Evolutionary conservation across 2,329 filamentous ascomycete genomes (phyloP), one percentile per base, ranked within the genome.

Genomic region (Amauroascus niger): DNA sequence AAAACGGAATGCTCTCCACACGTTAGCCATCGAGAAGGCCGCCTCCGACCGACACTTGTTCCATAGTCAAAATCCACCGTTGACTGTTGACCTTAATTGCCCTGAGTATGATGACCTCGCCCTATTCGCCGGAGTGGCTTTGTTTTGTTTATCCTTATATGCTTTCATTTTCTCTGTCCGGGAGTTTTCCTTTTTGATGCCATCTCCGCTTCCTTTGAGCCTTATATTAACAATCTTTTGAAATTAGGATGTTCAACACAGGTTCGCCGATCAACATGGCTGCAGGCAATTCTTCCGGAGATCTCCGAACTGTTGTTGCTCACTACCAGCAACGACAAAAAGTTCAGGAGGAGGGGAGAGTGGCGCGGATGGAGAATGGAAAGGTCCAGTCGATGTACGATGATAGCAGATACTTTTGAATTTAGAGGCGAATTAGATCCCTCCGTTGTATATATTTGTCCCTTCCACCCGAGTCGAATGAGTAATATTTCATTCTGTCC

Each of bases 241-340:
- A 22, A 40, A 39, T 16, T 63, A 86, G 82, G 61, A 71, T 78
- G 59, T 79, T 86, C 70, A 84, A 85, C 64, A 68, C 71, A 20
- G 78, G 79, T 50, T 79, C 79, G 1, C 81, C 81, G 14, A 82
- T 74, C 68, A 86, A 86, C 63, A 77, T 84, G 53, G 70, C 76
- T 30, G 80, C 83, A 41, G 83, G 83, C 49, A 78, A 79, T 57
- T 70, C 71, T 44, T 68, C 75, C 53, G 77, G 76, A 47, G 77
- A 83, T 63, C 71, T 86, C 61, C 77, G 78, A 63, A 66, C 75
- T 50, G 72, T 84, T 53, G 79, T 82, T 55, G 78, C 76, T 28
- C 80, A 84, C 69, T 86, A 83, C 65, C 71, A 81, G 67, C 76
- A 76, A 62, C 64, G 79, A 63, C 76, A 80, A 54, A 70, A 72